Evolutionary conservation across 2,329 filamentous ascomycete genomes (phyloP).

Genomic region (Lachnellula occidentalis): DNA sequence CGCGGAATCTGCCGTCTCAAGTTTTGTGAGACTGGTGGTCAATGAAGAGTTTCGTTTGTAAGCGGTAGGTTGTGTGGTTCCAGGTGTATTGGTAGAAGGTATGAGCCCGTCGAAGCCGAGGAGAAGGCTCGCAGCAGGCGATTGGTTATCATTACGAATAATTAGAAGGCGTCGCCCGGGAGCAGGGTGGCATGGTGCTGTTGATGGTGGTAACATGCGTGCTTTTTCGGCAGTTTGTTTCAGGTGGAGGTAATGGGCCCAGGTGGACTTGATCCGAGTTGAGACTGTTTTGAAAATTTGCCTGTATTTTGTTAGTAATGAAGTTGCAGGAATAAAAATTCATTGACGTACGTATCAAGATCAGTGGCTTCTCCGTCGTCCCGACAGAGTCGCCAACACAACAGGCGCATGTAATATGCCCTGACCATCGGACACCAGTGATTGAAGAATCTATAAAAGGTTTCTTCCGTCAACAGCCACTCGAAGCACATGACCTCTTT

Average conservation of each 20-base stretch:
- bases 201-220: constrained; percentile 48
- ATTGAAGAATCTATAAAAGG: constrained; percentile 64
- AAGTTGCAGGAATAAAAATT: neutral
- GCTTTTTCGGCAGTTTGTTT: constrained; percentile 50
- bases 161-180: constrained; percentile 64
- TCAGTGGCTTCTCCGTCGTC: constrained; percentile 49
- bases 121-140: constrained; percentile 38
- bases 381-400: constrained; percentile 65
- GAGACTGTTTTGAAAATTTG: constrained; percentile 54
- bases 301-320: constrained; percentile 35
- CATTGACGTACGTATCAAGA: constrained; percentile 49
- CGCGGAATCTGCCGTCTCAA: constrained; percentile 11
- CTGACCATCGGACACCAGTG: constrained; percentile 79
- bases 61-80: constrained; percentile 13
- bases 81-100: constrained; percentile 7
- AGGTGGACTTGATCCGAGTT: constrained; percentile 52
- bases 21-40: constrained; percentile 9
- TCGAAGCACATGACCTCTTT: constrained; percentile 57
- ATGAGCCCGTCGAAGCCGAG: constrained; percentile 58
- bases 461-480: constrained; percentile 54
- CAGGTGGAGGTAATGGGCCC: constrained; percentile 58
- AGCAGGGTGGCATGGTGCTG: constrained; percentile 61
- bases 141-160: constrained; percentile 56
- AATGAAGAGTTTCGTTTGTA: constrained; percentile 27
- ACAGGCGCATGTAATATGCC: constrained; percentile 65